A percentile compares a stretch with the other conserved stretches of the same genome.
Conservation (phyloP, 257 asterid species). For the Parsonsia alboflavescens region DNA sequence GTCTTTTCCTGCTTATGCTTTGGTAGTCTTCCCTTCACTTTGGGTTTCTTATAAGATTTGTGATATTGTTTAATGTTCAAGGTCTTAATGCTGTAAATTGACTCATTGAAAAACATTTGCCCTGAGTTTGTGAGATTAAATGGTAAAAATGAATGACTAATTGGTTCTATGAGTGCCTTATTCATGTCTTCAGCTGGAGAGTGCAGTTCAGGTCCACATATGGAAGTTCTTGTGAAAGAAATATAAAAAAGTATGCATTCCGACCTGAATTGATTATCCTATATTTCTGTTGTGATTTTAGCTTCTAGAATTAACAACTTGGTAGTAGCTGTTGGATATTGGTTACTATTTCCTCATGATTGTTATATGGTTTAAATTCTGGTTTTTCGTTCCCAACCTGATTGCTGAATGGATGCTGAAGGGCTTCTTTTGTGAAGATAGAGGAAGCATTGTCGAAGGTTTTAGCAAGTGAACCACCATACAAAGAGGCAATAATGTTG, state of each 20-base stretch:
- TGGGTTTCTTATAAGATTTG: neutral
- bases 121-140: neutral
- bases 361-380: neutral
- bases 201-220: neutral
- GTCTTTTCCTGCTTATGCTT: neutral
- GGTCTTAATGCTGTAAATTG: neutral
- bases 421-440: constrained; percentile 9
- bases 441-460: constrained; percentile 5
- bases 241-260: constrained; percentile 3
- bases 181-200: neutral
- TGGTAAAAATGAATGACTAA: neutral
- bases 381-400: neutral
- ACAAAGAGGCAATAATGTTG: constrained; percentile 4
- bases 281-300: neutral
- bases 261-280: neutral
- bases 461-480: constrained; percentile 18
- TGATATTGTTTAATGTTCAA: neutral
- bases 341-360: neutral
- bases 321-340: neutral
- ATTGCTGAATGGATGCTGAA: neutral
- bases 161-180: neutral
- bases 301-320: neutral
- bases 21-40: neutral
- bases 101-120: neutral
- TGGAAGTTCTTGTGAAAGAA: constrained; percentile 6